phyloP scores from a whole-genome alignment of 1,284 basidiomycete genomes.

The Entoloma clypeatum region DNA sequence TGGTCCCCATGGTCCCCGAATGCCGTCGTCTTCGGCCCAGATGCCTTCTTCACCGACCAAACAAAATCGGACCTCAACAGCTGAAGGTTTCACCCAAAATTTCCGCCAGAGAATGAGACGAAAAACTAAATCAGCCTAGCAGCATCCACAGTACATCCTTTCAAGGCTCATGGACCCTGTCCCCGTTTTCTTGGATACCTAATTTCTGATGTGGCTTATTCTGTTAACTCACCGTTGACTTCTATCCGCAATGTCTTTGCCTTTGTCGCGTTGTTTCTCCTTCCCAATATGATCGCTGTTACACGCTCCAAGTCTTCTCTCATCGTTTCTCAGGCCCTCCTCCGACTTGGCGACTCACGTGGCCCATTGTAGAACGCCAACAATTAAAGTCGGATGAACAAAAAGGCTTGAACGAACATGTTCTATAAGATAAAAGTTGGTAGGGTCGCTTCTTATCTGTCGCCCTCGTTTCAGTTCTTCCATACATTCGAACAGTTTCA shows the following conservation, averaged over 20 bases:
- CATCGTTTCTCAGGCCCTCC: no score
- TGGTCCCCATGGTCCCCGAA: slow-evolving; percentile 33
- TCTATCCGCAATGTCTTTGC: slow-evolving; percentile 1
- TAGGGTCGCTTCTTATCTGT: no score
- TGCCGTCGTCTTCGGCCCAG: slow-evolving; percentile 39
- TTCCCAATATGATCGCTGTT: slow-evolving; percentile 6
- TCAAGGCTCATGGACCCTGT: slow-evolving; percentile 4
- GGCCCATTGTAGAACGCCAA: slow-evolving; percentile 1
- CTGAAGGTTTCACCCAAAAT: slow-evolving; percentile 47
- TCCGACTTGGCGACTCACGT: not conserved
- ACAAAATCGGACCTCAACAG: slow-evolving; percentile 42
- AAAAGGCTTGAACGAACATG: no score
- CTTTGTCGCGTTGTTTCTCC: slow-evolving; percentile 1
- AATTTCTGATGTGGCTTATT: slow-evolving; percentile 7
- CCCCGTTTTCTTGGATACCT: slow-evolving; percentile 6
- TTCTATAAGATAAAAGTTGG: no score
- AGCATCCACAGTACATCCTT: slow-evolving; percentile 3
- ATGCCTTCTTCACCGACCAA: slow-evolving; percentile 26
- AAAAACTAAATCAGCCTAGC: slow-evolving; percentile 32
- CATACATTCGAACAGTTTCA: no score
- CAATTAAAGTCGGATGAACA: no score
- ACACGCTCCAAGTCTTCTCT: no score
- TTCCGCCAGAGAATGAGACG: no score
- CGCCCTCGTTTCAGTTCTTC: no score
- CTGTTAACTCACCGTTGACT: slow-evolving; percentile 4